Conservation (phyloP, 2,329 filamentous ascomycete genomes). For the Sporothrix mexicana region DNA sequence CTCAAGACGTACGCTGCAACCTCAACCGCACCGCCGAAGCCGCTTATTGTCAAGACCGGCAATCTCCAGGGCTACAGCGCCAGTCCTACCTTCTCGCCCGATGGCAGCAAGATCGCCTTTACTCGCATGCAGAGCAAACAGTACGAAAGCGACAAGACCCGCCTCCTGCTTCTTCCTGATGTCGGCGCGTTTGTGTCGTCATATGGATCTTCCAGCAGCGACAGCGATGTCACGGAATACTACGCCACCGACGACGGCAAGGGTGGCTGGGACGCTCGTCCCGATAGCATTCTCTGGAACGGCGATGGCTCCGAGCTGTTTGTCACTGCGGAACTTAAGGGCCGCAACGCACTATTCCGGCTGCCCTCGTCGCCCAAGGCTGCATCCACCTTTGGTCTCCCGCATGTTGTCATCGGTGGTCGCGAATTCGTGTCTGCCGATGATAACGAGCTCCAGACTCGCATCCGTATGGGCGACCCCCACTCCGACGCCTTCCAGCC, state of each 20-base stretch:
- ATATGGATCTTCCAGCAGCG: not conserved
- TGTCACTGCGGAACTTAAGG: constrained; percentile 75
- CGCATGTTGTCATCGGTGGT: constrained; percentile 53
- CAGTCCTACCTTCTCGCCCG: constrained; percentile 73
- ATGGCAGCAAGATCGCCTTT: constrained; percentile 75
- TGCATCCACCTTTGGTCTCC: constrained; percentile 46
- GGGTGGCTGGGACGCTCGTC: constrained; percentile 65
- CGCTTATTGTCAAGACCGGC: constrained; percentile 48
- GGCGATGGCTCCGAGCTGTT: constrained; percentile 67
- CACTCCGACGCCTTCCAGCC: constrained; percentile 26
- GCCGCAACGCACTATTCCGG: constrained; percentile 65
- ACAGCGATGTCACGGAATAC: constrained; percentile 62
- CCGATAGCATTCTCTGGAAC: constrained; percentile 63
- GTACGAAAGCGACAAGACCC: constrained; percentile 82
- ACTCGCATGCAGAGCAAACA: constrained; percentile 75
- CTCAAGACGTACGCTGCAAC: constrained; percentile 67
- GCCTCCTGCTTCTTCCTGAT: constrained; percentile 68
- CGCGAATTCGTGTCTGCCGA: constrained; percentile 38
- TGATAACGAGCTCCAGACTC: not conserved
- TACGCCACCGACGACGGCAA: constrained; percentile 66
- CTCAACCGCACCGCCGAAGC: constrained; percentile 51
- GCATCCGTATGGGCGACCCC: not conserved
- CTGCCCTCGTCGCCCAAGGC: constrained; percentile 61
- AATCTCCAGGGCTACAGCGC: constrained; percentile 67
- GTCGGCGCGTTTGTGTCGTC: constrained; percentile 56